Evolutionary conservation across 2,329 filamentous ascomycete species (phyloP).

Genomic region (Claviceps sp.): DNA sequence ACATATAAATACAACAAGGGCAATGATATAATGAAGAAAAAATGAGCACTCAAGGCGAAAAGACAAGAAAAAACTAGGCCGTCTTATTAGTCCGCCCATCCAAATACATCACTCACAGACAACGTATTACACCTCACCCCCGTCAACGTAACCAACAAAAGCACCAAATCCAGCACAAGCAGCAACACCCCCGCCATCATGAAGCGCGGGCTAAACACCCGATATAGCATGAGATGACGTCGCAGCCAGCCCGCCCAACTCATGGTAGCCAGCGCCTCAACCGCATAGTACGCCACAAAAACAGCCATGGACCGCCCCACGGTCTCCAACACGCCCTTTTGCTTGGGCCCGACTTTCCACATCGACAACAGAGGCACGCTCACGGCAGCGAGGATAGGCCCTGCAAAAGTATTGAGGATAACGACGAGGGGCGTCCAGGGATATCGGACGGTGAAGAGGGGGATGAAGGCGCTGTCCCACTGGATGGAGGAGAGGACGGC

Average conservation of each 20-base stretch:
- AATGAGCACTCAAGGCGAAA: too few species aligned
- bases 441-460: conserved; percentile 68
- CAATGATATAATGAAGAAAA: too few species aligned
- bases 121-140: conserved; percentile 65
- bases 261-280: conserved; percentile 73
- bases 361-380: conserved; percentile 70
- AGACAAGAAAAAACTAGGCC: not conserved
- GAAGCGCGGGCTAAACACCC: conserved; percentile 84
- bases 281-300: conserved; percentile 71
- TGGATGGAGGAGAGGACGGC: conserved; percentile 78
- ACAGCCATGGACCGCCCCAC: conserved; percentile 58
- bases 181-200: conserved; percentile 66
- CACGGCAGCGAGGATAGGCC: conserved; percentile 70
- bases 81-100: conserved; percentile 44
- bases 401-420: conserved; percentile 73
- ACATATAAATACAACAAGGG: too few species aligned
- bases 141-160: conserved; percentile 54
- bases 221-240: conserved; percentile 89
- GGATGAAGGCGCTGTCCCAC: conserved; percentile 92
- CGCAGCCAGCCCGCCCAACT: conserved; percentile 80
- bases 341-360: conserved; percentile 78
- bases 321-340: conserved; percentile 53
- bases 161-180: conserved; percentile 63
- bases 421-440: conserved; percentile 80
- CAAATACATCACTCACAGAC: conserved; percentile 79